Conservation (phyloP, 768 basidiomycete genomes). For the Boletus barrowsii region DNA sequence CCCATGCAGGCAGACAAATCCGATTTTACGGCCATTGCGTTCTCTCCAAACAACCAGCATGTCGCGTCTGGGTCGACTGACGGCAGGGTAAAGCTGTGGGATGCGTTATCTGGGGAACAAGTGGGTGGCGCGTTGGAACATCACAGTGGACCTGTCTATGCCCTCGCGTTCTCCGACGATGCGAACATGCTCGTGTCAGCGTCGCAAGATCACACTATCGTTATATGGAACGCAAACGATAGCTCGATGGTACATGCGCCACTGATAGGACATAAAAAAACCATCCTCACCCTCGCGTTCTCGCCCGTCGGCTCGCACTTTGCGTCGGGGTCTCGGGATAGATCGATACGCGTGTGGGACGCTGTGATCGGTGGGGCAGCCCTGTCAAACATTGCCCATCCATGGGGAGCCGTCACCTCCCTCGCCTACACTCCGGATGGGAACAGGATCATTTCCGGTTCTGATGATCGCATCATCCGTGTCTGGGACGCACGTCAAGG, state of each 20-base stretch:
- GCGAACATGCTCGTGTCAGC: conserved; percentile 24
- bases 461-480: conserved; percentile 28
- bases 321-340: conserved; percentile 32
- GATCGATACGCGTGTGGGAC: conserved; percentile 30
- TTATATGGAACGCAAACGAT: conserved; percentile 23
- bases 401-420: conserved; percentile 19
- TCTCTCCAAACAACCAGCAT: conserved; percentile 27
- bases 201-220: conserved; percentile 25
- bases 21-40: conserved; percentile 20
- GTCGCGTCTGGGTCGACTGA: conserved; percentile 24
- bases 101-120: conserved; percentile 23
- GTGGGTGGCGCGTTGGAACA: conserved; percentile 13
- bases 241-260: conserved; percentile 15
- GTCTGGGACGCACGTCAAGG: conserved; percentile 29
- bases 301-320: conserved; percentile 26
- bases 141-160: conserved; percentile 22
- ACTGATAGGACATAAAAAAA: conserved; percentile 23
- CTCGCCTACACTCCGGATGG: conserved; percentile 33
- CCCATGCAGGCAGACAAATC: conserved; percentile 13
- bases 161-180: conserved; percentile 31
- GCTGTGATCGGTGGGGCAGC: conserved; percentile 14
- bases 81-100: conserved; percentile 27
- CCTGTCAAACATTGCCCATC: conserved; percentile 15
- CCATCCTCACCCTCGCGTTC: conserved; percentile 28
- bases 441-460: conserved; percentile 27